Base-by-base conservation (phyloP, 2,329 filamentous ascomycete genomes). In the Arthroderma sp. region DNA sequence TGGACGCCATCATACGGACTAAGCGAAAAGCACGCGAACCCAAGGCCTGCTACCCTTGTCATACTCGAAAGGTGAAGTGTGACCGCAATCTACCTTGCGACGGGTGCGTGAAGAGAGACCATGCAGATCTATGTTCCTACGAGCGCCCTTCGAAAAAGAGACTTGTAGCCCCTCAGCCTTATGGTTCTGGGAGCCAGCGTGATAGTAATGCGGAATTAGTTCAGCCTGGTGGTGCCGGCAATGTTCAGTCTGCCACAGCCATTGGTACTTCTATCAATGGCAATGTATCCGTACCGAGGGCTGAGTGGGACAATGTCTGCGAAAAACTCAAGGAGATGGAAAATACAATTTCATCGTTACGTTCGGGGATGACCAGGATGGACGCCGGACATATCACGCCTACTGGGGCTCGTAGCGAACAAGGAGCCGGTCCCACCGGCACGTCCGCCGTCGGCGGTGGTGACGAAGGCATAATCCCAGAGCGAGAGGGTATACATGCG, bases 401-500 rank as follows among this genome's bases (percentile, higher is more conserved):
- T 27, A 28, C 41, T n/a, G 37, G 38, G 2, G 10, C 29, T 11
- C 44, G 38, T 10, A 44, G 43, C 3, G 42, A 42, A 15, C 32
- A 38, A 4, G 42, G 40, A 4, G 15, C 15, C 15, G 15, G 15
- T 22, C 15, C 15, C 15, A 22, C 15, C 15, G 32, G 32, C 9
- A 9, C 32, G 11, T 9, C 9, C 9, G 1, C 39, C 39, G 34
- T 45, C 43, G 3, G 44, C n/a, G 27, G 44, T 38, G 28, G 28
- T 6, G 15, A 22, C 15, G 15, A 22, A 22, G 15, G 15, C 15
- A 22, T 22, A 22, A 33, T 47, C 22, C 45, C 50, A 1, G 49
- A 52, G 34, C 11, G 64, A 43, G 75, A 79, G 54, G 77, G 77
- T 2, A 71, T 80, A 27, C 75, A 79, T 57, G 75, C 75, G 5